These are phyloP conservation scores for Phytophthora boehmeriae DNA, from an alignment of 352 stramenopile genomes.

Conservation along the genomic window DNA sequence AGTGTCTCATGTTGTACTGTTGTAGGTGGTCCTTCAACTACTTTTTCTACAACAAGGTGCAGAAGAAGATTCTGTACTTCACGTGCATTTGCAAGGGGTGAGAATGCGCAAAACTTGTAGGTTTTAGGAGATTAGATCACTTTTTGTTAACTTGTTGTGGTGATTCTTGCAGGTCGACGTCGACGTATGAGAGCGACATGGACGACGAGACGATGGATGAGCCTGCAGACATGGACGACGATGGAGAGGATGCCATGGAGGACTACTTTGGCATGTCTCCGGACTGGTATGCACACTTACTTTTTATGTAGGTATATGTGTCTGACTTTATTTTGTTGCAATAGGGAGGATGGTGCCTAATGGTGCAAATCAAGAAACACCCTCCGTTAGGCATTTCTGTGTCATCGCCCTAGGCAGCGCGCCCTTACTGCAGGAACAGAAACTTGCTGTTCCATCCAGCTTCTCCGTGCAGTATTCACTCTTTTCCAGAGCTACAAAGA, in stretches of 20 bases:
- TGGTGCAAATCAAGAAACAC: neutral
- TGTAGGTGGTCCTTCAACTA: constrained; percentile 95
- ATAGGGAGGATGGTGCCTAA: constrained; percentile 70
- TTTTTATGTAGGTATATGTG: neutral
- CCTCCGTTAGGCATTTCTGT: constrained; percentile 3
- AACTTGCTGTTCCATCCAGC: constrained; percentile 9
- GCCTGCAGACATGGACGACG: constrained; percentile 65
- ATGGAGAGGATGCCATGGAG: constrained; percentile 78
- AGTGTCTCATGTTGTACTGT: neutral
- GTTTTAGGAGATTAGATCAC: too few relatives aligned
- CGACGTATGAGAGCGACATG: constrained; percentile 68
- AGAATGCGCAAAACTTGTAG: too few relatives aligned
- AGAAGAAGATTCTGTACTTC: constrained; percentile 95
- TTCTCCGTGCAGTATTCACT: constrained; percentile 26
- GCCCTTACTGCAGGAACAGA: constrained; percentile 24
- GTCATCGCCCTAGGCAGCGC: constrained; percentile 24
- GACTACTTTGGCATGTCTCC: constrained; percentile 89
- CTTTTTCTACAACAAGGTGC: constrained; percentile 94
- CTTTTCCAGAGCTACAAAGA: constrained; percentile 18
- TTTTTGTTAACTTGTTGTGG: too few relatives aligned
- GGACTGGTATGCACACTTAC: constrained; percentile 62
- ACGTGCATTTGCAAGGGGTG: constrained; percentile 92
- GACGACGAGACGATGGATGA: constrained; percentile 88
- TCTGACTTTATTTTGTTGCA: constrained; percentile 11
- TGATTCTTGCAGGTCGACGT: constrained; percentile 40